Evolutionary conservation across 1,139 yeast species (phyloP).

Genomic region (Candida sp.): DNA sequence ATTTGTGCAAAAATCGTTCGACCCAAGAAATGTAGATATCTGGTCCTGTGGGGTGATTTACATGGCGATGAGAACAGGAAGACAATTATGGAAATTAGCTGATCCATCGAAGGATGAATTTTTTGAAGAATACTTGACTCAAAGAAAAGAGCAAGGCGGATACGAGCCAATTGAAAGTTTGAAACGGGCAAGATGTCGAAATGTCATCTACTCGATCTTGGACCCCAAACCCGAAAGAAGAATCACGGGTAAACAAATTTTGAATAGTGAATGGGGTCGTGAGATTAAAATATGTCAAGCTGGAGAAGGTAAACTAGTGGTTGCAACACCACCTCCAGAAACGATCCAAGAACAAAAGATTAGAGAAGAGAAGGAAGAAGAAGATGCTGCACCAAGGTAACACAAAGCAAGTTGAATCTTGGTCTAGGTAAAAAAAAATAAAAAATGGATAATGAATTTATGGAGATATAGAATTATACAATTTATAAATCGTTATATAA

Average conservation of each 20-base stretch:
- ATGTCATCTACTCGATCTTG: slow-evolving; percentile 85
- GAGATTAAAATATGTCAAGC: slow-evolving; percentile 78
- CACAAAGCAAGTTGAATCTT: background rate
- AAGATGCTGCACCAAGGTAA: background rate
- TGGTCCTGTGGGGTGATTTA: slow-evolving; percentile 98
- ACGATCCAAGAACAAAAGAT: background rate
- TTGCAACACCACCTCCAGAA: background rate
- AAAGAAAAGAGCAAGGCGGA: slow-evolving; percentile 78
- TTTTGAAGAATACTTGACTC: slow-evolving; percentile 66
- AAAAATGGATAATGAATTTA: no score
- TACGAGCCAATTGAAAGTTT: slow-evolving; percentile 87
- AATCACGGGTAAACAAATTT: slow-evolving; percentile 81
- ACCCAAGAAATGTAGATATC: slow-evolving; percentile 87
- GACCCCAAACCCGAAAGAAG: slow-evolving; percentile 89
- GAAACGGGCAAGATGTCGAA: slow-evolving; percentile 82
- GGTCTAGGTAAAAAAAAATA: no score
- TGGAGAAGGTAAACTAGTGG: slow-evolving; percentile 24
- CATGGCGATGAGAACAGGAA: slow-evolving; percentile 98
- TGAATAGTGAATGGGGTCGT: slow-evolving; percentile 95
- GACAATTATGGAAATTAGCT: slow-evolving; percentile 91
- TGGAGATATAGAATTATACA: background rate
- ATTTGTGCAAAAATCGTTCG: slow-evolving; percentile 70
- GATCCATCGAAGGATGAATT: slow-evolving; percentile 73
- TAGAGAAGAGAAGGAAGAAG: background rate
- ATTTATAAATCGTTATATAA: background rate